Percentiles rank a stretch among this genome's conserved stretches.
phyloP scores from a whole-genome alignment of 345 rosid genomes.

The Citrus australasica region DNA sequence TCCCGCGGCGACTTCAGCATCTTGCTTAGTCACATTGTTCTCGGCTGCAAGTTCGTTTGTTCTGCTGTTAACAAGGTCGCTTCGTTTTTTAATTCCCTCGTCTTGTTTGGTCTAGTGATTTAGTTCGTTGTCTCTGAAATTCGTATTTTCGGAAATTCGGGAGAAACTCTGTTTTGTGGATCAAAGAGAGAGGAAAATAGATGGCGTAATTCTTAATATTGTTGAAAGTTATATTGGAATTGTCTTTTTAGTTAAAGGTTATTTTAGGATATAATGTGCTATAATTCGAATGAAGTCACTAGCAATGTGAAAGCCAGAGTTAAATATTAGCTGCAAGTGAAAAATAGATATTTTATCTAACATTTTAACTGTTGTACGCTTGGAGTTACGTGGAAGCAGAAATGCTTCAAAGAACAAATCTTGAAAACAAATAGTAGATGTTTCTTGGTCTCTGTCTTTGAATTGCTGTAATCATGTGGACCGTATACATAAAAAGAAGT shows the following conservation, averaged over 20 bases:
- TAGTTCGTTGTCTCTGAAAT: not conserved
- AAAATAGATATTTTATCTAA: too few species aligned
- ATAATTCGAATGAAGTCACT: too few species aligned
- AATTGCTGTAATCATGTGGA: not conserved
- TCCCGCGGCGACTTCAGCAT: slow-evolving; percentile 97
- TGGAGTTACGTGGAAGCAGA: too few species aligned
- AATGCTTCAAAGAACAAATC: not conserved
- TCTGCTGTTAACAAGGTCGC: slow-evolving; percentile 85
- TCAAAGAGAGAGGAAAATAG: not conserved
- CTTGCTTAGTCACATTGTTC: slow-evolving; percentile 87
- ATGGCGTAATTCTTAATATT: not conserved
- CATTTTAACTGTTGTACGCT: too few species aligned
- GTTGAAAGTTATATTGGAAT: not conserved
- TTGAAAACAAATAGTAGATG: not conserved
- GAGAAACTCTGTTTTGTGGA: not conserved
- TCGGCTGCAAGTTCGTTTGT: slow-evolving; percentile 99
- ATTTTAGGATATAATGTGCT: not conserved
- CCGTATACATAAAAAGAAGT: not conserved
- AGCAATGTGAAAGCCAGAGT: too few species aligned
- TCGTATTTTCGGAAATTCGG: not conserved
- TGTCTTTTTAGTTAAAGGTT: not conserved
- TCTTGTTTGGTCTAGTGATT: not conserved
- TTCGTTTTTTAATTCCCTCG: not conserved
- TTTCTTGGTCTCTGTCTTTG: not conserved
- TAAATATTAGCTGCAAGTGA: too few species aligned